These are phyloP conservation scores for Epichloe sibirici DNA, from an alignment of 2,329 filamentous ascomycete species.

Conservation along the genomic window DNA sequence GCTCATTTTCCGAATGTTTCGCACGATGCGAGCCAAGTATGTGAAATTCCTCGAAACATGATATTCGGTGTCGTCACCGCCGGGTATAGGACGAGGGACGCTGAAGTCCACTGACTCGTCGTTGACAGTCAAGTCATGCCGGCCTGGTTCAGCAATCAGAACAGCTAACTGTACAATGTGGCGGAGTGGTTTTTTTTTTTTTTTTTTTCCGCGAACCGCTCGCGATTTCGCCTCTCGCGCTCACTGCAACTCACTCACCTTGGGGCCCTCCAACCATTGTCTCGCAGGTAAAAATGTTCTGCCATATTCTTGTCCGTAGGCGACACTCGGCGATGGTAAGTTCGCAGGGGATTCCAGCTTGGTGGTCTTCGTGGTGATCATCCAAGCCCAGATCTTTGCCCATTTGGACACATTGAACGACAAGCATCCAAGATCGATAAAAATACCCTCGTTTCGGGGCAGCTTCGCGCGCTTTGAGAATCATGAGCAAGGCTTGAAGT, in stretches of 20 bases:
- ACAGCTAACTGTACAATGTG: background rate
- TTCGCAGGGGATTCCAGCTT: constrained; percentile 57
- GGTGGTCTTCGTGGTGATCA: constrained; percentile 72
- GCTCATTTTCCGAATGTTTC: constrained; percentile 68
- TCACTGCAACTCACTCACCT: constrained; percentile 37
- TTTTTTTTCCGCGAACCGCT: background rate
- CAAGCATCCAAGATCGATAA: constrained; percentile 93
- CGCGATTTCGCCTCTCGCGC: background rate
- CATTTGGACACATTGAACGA: constrained; percentile 87
- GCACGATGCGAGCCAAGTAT: constrained; percentile 65
- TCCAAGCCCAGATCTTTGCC: constrained; percentile 82
- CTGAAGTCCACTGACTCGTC: constrained; percentile 65
- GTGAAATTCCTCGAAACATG: constrained; percentile 73
- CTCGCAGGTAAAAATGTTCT: constrained; percentile 74
- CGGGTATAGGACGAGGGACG: constrained; percentile 48
- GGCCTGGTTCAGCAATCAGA: constrained; percentile 37
- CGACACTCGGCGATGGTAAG: constrained; percentile 63
- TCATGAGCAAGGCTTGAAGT: constrained; percentile 74
- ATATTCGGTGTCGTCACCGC: constrained; percentile 63
- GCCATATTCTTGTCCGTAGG: constrained; percentile 80
- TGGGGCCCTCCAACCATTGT: constrained; percentile 89
- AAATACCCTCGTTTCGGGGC: constrained; percentile 89
- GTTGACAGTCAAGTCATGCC: constrained; percentile 65
- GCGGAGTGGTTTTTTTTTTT: too few species aligned
- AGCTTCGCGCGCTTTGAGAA: constrained; percentile 86